Evolutionary conservation across 139 green algal species (phyloP).

Genomic region (Marvania coccoides): DNA sequence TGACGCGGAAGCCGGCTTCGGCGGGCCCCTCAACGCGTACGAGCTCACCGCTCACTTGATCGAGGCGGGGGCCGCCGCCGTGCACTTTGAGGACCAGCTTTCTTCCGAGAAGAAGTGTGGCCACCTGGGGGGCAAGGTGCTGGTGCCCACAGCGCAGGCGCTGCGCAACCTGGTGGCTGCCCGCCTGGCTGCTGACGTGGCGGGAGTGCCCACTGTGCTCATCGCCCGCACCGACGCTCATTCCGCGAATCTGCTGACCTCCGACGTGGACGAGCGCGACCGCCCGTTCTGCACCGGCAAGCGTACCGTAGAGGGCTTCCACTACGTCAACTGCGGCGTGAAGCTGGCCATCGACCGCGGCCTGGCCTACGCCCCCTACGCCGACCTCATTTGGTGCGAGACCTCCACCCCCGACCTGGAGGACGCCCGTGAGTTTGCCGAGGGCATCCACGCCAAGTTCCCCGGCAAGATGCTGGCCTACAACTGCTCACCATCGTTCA

Average conservation of each 20-base stretch:
- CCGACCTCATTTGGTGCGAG: constrained; percentile 88
- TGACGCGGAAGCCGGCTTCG: constrained; percentile 80
- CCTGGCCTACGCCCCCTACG: constrained; percentile 77
- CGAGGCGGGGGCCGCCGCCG: constrained; percentile 58
- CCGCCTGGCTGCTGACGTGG: constrained; percentile 69
- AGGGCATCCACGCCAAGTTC: constrained; percentile 72
- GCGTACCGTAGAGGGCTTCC: constrained; percentile 81
- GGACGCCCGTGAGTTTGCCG: constrained; percentile 55
- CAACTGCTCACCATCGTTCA: constrained; percentile 91
- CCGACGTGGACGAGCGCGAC: constrained; percentile 73
- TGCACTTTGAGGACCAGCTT: constrained; percentile 79
- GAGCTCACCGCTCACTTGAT: constrained; percentile 76
- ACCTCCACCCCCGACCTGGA: constrained; percentile 72
- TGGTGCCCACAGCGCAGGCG: constrained; percentile 63
- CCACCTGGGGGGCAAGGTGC: constrained; percentile 75
- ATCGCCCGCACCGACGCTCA: constrained; percentile 74
- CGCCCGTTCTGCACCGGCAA: constrained; percentile 70
- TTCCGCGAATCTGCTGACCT: constrained; percentile 73
- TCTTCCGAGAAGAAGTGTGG: constrained; percentile 64
- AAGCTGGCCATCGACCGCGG: constrained; percentile 66
- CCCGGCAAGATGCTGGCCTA: constrained; percentile 85
- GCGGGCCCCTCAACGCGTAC: constrained; percentile 77
- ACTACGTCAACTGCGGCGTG: constrained; percentile 59
- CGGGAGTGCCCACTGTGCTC: constrained; percentile 59
- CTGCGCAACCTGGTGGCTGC: constrained; percentile 69